Conservation (phyloP, 192 early-diverging fungal species). For the Linnemannia elongata region DNA sequence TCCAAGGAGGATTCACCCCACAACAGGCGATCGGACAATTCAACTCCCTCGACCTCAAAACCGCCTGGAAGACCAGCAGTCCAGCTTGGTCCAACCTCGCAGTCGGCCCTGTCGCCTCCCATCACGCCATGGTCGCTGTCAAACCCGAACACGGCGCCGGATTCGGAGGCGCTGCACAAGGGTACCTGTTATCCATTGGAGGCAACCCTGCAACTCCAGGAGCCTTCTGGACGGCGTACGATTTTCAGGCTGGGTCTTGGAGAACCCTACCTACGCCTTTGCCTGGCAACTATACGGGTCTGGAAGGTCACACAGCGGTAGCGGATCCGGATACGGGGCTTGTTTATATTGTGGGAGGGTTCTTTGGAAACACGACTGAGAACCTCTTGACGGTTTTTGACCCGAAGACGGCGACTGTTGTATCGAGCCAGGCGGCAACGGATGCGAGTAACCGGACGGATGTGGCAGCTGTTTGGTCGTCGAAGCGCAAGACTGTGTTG, state of each 20-base stretch:
- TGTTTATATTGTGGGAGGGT: slow-evolving; percentile 43
- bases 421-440: not conserved
- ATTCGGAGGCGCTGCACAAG: slow-evolving; percentile 4
- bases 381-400: slow-evolving; percentile 34
- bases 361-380: not conserved
- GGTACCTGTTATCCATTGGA: slow-evolving; percentile 18
- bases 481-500: slow-evolving; percentile 18
- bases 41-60: slow-evolving; percentile 14
- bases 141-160: slow-evolving; percentile 13
- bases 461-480: slow-evolving; percentile 36
- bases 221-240: slow-evolving; percentile 14
- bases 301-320: slow-evolving; percentile 31
- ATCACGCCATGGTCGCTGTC: slow-evolving; percentile 20
- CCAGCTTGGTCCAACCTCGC: slow-evolving; percentile 7
- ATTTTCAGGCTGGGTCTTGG: slow-evolving; percentile 17
- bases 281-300: not conserved
- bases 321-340: slow-evolving; percentile 24
- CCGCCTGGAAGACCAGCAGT: slow-evolving; percentile 10
- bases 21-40: slow-evolving; percentile 9
- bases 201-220: slow-evolving; percentile 4
- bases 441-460: slow-evolving; percentile 15
- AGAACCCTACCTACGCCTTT: not conserved
- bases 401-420: not conserved
- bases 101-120: slow-evolving; percentile 14
- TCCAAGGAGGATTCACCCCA: slow-evolving; percentile 31